These are phyloP conservation scores for Xylaria sp. DNA, from an alignment of 2,329 filamentous ascomycete species.

Conservation along the genomic window DNA sequence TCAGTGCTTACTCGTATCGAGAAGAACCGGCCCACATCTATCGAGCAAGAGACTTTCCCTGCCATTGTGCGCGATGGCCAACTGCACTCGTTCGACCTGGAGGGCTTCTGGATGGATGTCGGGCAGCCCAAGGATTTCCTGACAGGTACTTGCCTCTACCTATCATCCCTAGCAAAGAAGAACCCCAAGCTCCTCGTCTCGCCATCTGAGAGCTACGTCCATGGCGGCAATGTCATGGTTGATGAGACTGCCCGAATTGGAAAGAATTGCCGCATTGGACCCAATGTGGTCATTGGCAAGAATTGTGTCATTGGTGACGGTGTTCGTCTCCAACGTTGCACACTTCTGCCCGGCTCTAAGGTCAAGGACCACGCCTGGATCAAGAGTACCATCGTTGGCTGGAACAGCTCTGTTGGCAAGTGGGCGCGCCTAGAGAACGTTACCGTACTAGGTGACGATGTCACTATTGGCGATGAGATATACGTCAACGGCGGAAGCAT, in stretches of 20 bases:
- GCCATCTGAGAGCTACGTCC: conserved; percentile 76
- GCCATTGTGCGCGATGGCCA: conserved; percentile 87
- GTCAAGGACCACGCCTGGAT: conserved; percentile 99
- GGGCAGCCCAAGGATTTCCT: conserved; percentile 99
- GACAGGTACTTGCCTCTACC: conserved; percentile 93
- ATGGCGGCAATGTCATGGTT: conserved; percentile 95
- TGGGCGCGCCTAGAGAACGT: conserved; percentile 98
- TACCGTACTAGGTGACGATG: conserved; percentile 95
- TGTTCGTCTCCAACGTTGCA: conserved; percentile 90
- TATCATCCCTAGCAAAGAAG: conserved; percentile 90
- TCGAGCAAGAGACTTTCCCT: conserved; percentile 99
- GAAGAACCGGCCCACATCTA: conserved; percentile 86
- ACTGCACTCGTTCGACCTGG: conserved; percentile 93
- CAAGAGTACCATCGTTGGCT: conserved; percentile 97
- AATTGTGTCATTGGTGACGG: conserved; percentile 92
- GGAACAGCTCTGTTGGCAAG: conserved; percentile 94
- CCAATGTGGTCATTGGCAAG: conserved; percentile 95
- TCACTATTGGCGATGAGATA: conserved; percentile 96
- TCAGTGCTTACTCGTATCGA: conserved; percentile 90
- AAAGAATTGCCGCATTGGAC: conserved; percentile 97
- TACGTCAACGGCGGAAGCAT: conserved; percentile 98
- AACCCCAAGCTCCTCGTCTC: conserved; percentile 82
- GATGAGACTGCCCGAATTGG: conserved; percentile 95
- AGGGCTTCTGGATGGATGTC: conserved; percentile 99
- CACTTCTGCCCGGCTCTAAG: conserved; percentile 86